Evolutionary conservation across 1,284 basidiomycete species (phyloP), one percentile per base, ranked within the genome.

Genomic region (Boletus mariae): DNA sequence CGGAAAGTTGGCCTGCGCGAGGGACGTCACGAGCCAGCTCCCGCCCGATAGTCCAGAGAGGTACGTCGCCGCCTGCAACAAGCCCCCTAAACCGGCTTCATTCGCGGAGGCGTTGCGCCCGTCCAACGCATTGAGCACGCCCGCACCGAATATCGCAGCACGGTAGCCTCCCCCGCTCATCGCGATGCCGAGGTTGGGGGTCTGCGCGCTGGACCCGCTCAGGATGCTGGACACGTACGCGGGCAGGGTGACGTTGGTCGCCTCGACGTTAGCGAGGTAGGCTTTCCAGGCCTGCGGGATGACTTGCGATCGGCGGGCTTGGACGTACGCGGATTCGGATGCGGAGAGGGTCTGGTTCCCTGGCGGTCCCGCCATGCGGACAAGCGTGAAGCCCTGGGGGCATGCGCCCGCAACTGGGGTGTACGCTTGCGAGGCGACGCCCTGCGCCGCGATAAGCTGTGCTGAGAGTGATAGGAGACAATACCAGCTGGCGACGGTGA

Each of bases 91-190:
- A 0, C 80, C 82, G 0, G 64, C 70, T 3, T 42, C 47, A 10
- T 60, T 67, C 0, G 78, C 71, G 0, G 77, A 71, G 6, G 61
- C 23, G 53, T 83, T 81, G 13, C 80, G 62, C 7, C 62, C 76
- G 55, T 83, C 82, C 26, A 83, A 59, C 1, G 76, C 74, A 48
- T 75, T 76, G 41, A 82, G 57, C 4, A 78, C 69, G 0, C 76
- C 80, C 0, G 77, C 77, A 7, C 76, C 78, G 57, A 80, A 80
- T 2, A 78, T 70, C 0, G 77, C 74, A 0, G 80, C 78, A 4
- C 79, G 69, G 52, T 75, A 74, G 0, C 78, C 72, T 13, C 78
- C 79, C 6, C 78, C 78, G 49, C 77, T 80, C 20, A 64, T 64
- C 0, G 76, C 72, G 45, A 80, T 76, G 0, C 73, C 74, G 0